Evolutionary conservation across 768 basidiomycete genomes (phyloP), one percentile per base, ranked within the genome.

Genomic region (Psilocybe azurescens): DNA sequence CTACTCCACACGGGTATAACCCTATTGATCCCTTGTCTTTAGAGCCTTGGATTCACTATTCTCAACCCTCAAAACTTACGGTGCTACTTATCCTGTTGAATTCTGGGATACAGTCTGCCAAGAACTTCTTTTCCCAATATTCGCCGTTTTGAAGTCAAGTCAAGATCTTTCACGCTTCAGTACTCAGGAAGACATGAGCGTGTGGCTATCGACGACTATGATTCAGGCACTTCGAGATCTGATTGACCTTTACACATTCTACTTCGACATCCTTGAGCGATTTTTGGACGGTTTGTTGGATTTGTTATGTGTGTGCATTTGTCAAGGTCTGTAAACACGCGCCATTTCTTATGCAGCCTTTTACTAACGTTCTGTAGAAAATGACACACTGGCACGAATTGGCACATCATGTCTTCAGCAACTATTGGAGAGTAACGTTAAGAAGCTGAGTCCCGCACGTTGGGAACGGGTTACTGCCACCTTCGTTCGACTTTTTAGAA

Each of bases 91-190:
- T 79, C 89, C 93, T 7, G 84, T 91, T 14, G 93, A 94, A 59
- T 99, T 99, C 74, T 99, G 97, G 97, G 94, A 97, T 70, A 94
- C 90, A n/a, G 87, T 99, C 64, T 97, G 93, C 80, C 90, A 93
- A 74, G 93, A 99, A 73, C 85, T 99, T 44, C 84, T 99, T 48
- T 99, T 99, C 85, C 97, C 97, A 0, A 99, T 99, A 65, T 99
- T 99, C 72, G 93, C 95, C 0, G 94, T 99, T 51, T 82, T 99
- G 44, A 94, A 94, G 69, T 96, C 94, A 14, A 93, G 89, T 67
- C 91, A 95, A 76, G 97, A 97, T 72, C 74, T 97, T 39, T 91
- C 94, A 11, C 86, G 97, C 18, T 99, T 98, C 79, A 92, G 84
- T 73, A 96, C 95, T 4, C 95, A 97, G 70, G 97, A 99, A 71